phyloP scores from a whole-genome alignment of 1,284 basidiomycete species.

The Termitomyces sp. region DNA sequence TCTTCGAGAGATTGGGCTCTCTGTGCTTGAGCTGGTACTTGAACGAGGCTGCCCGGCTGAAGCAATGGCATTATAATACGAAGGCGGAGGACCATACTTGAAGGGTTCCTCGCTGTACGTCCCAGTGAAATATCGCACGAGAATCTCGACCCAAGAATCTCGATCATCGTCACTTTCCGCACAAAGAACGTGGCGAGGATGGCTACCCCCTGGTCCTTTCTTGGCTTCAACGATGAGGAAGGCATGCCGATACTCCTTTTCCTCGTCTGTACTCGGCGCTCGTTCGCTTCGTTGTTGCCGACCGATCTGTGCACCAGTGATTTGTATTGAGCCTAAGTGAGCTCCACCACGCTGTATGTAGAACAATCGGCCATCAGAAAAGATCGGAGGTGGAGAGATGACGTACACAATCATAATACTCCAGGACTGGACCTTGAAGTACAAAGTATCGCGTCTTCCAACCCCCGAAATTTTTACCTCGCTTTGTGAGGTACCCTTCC shows the following conservation, averaged over 20 bases:
- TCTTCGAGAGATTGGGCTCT: constrained; percentile 32
- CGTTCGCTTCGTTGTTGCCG: constrained; percentile 54
- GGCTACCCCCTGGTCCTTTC: constrained; percentile 64
- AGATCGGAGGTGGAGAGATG: constrained; percentile 12
- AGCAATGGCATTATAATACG: constrained; percentile 3
- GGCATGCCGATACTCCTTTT: constrained; percentile 93
- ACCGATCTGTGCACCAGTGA: constrained; percentile 85
- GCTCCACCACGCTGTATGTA: constrained; percentile 74
- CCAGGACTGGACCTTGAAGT: constrained; percentile 79
- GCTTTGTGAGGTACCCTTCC: constrained; percentile 94
- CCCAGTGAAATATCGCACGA: constrained; percentile 80
- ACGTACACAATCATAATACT: constrained; percentile 93
- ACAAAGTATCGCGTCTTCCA: constrained; percentile 97
- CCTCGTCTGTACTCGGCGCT: constrained; percentile 61
- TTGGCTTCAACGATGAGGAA: constrained; percentile 93
- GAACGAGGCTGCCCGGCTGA: constrained; percentile 43
- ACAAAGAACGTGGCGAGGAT: constrained; percentile 87
- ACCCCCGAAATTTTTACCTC: constrained; percentile 94
- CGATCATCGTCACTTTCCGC: constrained; percentile 92
- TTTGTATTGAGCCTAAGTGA: constrained; percentile 83
- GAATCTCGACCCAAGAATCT: constrained; percentile 91
- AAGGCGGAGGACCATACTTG: constrained; percentile 27
- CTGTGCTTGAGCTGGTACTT: constrained; percentile 46
- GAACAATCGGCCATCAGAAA: constrained; percentile 15
- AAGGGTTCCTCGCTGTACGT: constrained; percentile 63